Evolutionary conservation across 495 filamentous ascomycete genomes (phyloP), one percentile per base, ranked within the genome.

Genomic region (Platismatia glauca): DNA sequence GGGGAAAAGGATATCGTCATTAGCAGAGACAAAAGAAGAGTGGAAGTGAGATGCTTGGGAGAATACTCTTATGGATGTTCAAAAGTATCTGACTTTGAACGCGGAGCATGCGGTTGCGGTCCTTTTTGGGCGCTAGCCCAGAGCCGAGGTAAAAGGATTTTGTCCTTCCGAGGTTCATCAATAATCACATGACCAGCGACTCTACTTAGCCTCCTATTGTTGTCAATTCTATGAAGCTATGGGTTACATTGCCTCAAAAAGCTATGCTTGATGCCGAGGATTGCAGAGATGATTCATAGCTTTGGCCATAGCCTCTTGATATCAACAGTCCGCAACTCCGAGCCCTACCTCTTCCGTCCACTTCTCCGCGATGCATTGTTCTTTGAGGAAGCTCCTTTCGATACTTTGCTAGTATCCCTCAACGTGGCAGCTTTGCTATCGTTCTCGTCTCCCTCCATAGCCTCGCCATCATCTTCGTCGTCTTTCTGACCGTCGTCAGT

Each of bases 391-490:
- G 16, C 63, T 65, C 29, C 35, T 70, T 59, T 76, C 71, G 11
- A 71, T 71, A 22, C 55, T 66, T 29, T 75, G 58, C 41, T 48
- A 15, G 58, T 24, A 34, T 24, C 39, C 34, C 48, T 59, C 20
- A 24, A 27, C 9, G 18, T 46, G 34, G 41, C 58, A 39, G 35
- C 18, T 33, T 55, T 61, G 37, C 48, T 72, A 44, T 76, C 75
- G 2, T 76, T 75, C 11, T 71, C 74, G 16, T 62, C 64, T 18
- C 59, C 67, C 12, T 76, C 76, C 35, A 78, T 74, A 52, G 62
- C 72, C 57, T 73, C 74, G 13, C 69, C 71, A 15, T 78, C 77
- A 53, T 79, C 75, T 15, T 76, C 76, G 8, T 77, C 76, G 1
- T 68, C 74, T 5, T 76, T 79, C 31, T 76, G 75, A n/a, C 76